phyloP scores from a whole-genome alignment of 208 protist genomes.

The Crithidia fasciculata region DNA sequence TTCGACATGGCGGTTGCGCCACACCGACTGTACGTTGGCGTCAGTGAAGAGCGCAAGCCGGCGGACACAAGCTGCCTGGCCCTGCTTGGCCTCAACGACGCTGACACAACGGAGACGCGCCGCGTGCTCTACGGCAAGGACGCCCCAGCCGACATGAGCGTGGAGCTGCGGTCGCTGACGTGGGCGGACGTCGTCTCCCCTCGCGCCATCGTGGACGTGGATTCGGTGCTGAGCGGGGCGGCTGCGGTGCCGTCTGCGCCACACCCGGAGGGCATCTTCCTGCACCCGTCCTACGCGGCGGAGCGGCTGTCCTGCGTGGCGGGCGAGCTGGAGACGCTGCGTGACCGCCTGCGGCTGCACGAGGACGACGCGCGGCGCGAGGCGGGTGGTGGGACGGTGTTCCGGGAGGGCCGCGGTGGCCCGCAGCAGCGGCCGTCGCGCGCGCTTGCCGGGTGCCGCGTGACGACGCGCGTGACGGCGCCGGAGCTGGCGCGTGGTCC shows the following conservation, averaged over 20 bases:
- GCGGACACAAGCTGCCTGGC: constrained; percentile 45
- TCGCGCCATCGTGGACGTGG: neutral
- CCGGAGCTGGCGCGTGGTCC: constrained; percentile 66
- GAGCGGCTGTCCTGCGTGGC: constrained; percentile 45
- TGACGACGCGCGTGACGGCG: constrained; percentile 51
- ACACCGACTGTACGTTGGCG: constrained; percentile 79
- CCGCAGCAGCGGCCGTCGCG: constrained; percentile 39
- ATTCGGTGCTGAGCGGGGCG: neutral
- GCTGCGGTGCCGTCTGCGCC: neutral
- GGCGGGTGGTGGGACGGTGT: constrained; percentile 16
- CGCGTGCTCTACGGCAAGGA: constrained; percentile 34
- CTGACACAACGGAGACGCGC: constrained; percentile 9
- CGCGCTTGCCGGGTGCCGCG: constrained; percentile 61
- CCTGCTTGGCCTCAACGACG: neutral
- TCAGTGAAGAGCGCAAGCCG: constrained; percentile 74
- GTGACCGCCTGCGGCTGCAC: constrained; percentile 33
- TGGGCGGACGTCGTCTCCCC: constrained; percentile 21
- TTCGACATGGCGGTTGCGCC: constrained; percentile 53
- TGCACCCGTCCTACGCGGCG: constrained; percentile 32
- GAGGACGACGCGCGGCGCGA: constrained; percentile 22
- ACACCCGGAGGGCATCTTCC: constrained; percentile 20
- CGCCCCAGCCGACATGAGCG: constrained; percentile 7
- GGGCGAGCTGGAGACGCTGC: constrained; percentile 36
- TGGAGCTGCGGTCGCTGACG: constrained; percentile 18
- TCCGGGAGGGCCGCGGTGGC: constrained; percentile 40